Percentiles rank a stretch among this genome's conserved stretches.
Evolutionary conservation across 345 rosid species (phyloP).

Genomic region (Eucalyptus victrix): DNA sequence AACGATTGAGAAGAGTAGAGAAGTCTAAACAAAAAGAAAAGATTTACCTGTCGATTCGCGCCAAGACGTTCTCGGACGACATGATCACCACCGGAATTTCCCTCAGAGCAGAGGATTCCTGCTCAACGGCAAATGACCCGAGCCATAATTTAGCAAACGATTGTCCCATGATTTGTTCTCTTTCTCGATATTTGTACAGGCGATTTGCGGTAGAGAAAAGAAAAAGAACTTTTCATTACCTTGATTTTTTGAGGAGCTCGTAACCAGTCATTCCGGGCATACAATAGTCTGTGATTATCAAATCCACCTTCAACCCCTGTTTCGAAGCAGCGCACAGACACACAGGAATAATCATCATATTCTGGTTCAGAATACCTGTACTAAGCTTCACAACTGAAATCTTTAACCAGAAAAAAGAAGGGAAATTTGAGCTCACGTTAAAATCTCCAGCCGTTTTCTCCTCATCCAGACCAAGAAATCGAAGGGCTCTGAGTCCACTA

Average conservation of each 20-base stretch:
- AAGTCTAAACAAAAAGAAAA: neutral
- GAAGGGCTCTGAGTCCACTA: slow-evolving; percentile 78
- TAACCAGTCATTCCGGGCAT: slow-evolving; percentile 99
- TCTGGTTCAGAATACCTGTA: neutral
- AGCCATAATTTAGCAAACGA: neutral
- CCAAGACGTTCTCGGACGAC: slow-evolving; percentile 84
- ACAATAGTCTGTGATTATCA: slow-evolving; percentile 90
- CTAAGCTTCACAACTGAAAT: neutral
- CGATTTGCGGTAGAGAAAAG: neutral
- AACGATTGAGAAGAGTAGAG: neutral
- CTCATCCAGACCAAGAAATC: slow-evolving; percentile 69
- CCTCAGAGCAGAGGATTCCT: slow-evolving; percentile 66
- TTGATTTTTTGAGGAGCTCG: slow-evolving; percentile 87
- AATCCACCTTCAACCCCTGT: slow-evolving; percentile 74
- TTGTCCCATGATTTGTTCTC: neutral
- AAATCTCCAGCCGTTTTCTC: slow-evolving; percentile 16
- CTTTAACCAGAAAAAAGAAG: neutral
- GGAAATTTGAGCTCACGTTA: neutral
- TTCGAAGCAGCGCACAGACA: neutral
- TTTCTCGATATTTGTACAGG: neutral
- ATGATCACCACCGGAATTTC: slow-evolving; percentile 86
- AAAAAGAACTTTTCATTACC: slow-evolving; percentile 7
- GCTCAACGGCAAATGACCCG: neutral
- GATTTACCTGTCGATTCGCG: slow-evolving; percentile 74
- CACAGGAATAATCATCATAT: neutral